These are phyloP conservation scores for Aaosphaeria pasadenensis DNA, from an alignment of 2,329 filamentous ascomycete genomes.

Conservation along the genomic window DNA sequence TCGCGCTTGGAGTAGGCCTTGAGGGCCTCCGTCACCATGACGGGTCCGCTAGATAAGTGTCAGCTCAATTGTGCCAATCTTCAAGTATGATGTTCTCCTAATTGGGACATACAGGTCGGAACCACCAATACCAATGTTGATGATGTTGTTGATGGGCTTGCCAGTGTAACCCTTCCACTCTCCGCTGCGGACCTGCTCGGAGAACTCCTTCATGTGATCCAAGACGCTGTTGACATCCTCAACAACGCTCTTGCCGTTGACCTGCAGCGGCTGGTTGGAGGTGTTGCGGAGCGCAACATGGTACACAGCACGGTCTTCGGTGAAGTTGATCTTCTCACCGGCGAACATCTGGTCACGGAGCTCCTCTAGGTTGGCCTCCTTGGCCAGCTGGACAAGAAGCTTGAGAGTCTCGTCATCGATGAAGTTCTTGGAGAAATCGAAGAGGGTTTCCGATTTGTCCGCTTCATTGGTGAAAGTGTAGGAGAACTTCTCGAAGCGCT, in stretches of 20 bases:
- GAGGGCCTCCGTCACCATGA: conserved; percentile 98
- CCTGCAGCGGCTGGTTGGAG: conserved; percentile 74
- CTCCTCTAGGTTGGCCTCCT: conserved; percentile 87
- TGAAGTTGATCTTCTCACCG: conserved; percentile 99
- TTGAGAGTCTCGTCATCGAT: conserved; percentile 87
- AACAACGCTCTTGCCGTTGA: conserved; percentile 90
- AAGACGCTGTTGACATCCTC: conserved; percentile 89
- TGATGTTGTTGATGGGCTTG: conserved; percentile 93
- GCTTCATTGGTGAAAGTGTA: conserved; percentile 77
- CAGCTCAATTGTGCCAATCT: conserved; percentile 12
- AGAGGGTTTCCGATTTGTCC: conserved; percentile 82
- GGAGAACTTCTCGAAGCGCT: conserved; percentile 87
- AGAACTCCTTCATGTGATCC: conserved; percentile 98
- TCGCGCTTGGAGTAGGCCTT: conserved; percentile 88
- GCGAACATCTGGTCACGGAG: conserved; percentile 97
- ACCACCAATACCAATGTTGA: conserved; percentile 98
- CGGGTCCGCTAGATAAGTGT: conserved; percentile 68
- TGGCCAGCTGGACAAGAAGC: conserved; percentile 83
- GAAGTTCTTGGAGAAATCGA: conserved; percentile 99
- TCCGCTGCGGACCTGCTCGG: conserved; percentile 87
- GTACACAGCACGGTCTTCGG: conserved; percentile 92
- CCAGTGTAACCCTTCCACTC: conserved; percentile 97
- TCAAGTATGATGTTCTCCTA: not conserved
- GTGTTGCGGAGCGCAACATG: conserved; percentile 93
- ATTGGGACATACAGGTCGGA: conserved; percentile 79